Conservation (phyloP, 495 filamentous ascomycete genomes). For the Bacidia rubella region DNA sequence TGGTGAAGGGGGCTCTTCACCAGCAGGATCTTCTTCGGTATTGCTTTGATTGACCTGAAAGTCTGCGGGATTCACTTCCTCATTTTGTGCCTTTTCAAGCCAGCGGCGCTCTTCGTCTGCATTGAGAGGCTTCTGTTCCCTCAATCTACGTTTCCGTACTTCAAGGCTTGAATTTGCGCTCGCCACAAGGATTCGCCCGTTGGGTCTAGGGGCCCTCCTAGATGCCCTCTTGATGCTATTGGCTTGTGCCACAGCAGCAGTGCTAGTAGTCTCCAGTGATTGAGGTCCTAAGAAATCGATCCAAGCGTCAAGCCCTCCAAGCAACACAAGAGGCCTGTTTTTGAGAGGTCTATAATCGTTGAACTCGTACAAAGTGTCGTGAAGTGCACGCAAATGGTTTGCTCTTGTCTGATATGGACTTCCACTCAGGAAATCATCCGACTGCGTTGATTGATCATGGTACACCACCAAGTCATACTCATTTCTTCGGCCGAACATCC, state of each 20-base stretch:
- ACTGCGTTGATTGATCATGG: constrained; percentile 59
- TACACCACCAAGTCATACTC: constrained; percentile 80
- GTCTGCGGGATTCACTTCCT: constrained; percentile 34
- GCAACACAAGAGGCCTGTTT: constrained; percentile 57
- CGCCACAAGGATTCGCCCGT: constrained; percentile 39
- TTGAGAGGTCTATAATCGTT: constrained; percentile 63
- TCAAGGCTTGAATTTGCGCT: constrained; percentile 39
- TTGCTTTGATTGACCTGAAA: constrained; percentile 29
- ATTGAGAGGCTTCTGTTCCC: constrained; percentile 46
- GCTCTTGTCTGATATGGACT: constrained; percentile 36
- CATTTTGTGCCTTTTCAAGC: constrained; percentile 45
- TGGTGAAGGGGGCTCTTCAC: constrained; percentile 27
- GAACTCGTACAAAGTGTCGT: constrained; percentile 70
- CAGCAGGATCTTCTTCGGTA: constrained; percentile 12
- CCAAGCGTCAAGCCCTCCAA: constrained; percentile 80
- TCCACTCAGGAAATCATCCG: constrained; percentile 37
- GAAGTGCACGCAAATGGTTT: constrained; percentile 51
- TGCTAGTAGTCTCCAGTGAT: constrained; percentile 46
- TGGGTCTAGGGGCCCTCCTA: constrained; percentile 31
- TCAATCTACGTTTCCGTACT: constrained; percentile 40
- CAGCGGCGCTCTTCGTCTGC: constrained; percentile 46
- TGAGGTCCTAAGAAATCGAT: constrained; percentile 58
- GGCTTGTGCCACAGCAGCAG: constrained; percentile 35
- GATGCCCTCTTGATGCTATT: constrained; percentile 27
- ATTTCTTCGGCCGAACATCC: constrained; percentile 59